phyloP scores from a whole-genome alignment of 1,284 basidiomycete species.

The Cutaneotrichosporon sp. region DNA sequence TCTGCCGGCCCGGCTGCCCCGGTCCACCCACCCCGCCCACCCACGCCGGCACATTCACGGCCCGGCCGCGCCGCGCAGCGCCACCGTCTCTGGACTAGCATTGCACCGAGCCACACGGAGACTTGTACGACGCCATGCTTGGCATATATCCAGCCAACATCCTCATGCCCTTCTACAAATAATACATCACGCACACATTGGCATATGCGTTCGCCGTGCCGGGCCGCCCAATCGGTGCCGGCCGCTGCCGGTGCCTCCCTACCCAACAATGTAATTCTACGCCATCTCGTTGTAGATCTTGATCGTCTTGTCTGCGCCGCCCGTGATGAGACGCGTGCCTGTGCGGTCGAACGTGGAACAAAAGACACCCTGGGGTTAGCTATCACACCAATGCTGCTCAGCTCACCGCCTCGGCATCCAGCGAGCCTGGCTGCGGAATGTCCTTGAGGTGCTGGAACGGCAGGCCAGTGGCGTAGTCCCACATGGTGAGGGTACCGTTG shows the following conservation, averaged over 20 bases:
- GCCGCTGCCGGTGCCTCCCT: too few species aligned
- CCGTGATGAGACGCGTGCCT: constrained; percentile 89
- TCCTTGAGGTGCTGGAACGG: constrained; percentile 94
- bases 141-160: too few species aligned
- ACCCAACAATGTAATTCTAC: constrained; percentile 12
- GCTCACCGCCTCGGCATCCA: constrained; percentile 87
- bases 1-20: neutral
- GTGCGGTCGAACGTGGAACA: constrained; percentile 95
- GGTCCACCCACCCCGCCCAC: neutral
- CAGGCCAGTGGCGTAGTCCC: constrained; percentile 91
- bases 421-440: constrained; percentile 89
- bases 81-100: too few species aligned
- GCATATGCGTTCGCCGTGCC: too few species aligned
- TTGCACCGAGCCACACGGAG: too few species aligned
- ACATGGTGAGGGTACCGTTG: constrained; percentile 80
- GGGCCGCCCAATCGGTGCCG: too few species aligned
- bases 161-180: too few species aligned
- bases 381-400: neutral
- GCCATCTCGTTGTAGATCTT: constrained; percentile 55
- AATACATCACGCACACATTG: too few species aligned
- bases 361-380: constrained; percentile 56
- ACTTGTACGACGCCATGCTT: too few species aligned
- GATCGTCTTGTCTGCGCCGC: constrained; percentile 97
- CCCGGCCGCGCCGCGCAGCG: too few species aligned
- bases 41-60: too few species aligned